Conservation (phyloP, 2,329 filamentous ascomycete species). For the Monilinia fructicola region DNA sequence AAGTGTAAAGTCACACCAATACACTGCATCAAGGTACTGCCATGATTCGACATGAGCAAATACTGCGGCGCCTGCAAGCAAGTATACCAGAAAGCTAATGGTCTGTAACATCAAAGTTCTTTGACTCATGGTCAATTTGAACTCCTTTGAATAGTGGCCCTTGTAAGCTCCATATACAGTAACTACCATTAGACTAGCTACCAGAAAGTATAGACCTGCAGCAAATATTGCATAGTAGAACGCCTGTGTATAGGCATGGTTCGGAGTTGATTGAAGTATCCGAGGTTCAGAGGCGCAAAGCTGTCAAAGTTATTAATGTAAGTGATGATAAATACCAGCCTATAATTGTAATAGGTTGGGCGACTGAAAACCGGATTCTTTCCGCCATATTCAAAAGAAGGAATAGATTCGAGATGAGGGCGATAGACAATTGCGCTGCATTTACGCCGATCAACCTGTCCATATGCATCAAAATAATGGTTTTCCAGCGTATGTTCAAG, state of each 20-base stretch:
- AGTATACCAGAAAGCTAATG: slow-evolving; percentile 78
- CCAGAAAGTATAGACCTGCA: slow-evolving; percentile 72
- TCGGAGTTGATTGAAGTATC: slow-evolving; percentile 46
- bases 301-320: slow-evolving; percentile 64
- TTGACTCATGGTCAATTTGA: slow-evolving; percentile 75
- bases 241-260: slow-evolving; percentile 71
- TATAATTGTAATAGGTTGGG: slow-evolving; percentile 78
- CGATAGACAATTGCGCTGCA: slow-evolving; percentile 71
- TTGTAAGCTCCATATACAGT: slow-evolving; percentile 75
- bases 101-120: slow-evolving; percentile 89
- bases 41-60: slow-evolving; percentile 73
- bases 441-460: slow-evolving; percentile 71
- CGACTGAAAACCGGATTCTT: slow-evolving; percentile 74
- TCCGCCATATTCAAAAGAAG: slow-evolving; percentile 85
- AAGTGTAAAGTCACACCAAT: slow-evolving; percentile 73
- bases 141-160: slow-evolving; percentile 74
- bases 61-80: slow-evolving; percentile 73
- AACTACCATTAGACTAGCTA: slow-evolving; percentile 71
- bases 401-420: slow-evolving; percentile 76
- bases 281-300: slow-evolving; percentile 64
- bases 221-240: slow-evolving; percentile 86
- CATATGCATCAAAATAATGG: not conserved
- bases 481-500: not conserved
- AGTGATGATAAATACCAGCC: slow-evolving; percentile 69
- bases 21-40: slow-evolving; percentile 74